Evolutionary conservation across 1,139 yeast genomes (phyloP).

Genomic region (Pichia sp.): DNA sequence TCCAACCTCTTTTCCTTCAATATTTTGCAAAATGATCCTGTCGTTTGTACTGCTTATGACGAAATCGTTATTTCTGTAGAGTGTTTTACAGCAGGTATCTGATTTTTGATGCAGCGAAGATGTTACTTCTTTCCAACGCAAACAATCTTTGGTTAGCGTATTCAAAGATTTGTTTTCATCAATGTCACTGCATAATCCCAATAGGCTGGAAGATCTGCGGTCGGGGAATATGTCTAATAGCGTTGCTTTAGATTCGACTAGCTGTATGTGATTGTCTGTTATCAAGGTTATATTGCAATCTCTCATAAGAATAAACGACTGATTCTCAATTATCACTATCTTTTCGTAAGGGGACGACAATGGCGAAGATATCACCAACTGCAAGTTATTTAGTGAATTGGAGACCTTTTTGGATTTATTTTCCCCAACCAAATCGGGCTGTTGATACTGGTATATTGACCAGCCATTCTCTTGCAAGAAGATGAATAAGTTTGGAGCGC

Average conservation of each 20-base stretch:
- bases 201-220: constrained; percentile 1
- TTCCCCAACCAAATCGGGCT: not conserved
- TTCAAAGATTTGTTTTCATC: not conserved
- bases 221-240: constrained; percentile 1
- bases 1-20: constrained; percentile 5
- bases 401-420: constrained; percentile 7
- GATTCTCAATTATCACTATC: constrained; percentile 11
- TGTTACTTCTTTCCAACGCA: not conserved
- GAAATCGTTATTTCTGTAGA: constrained; percentile 2
- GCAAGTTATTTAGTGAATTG: constrained; percentile 6
- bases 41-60: not conserved
- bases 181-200: constrained; percentile 16
- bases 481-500: constrained; percentile 18
- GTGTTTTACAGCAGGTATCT: not conserved
- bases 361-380: constrained; percentile 25
- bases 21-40: constrained; percentile 6
- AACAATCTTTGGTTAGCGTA: not conserved
- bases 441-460: constrained; percentile 22
- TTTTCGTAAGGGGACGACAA: constrained; percentile 21
- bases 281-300: constrained; percentile 22
- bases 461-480: constrained; percentile 29
- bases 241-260: constrained; percentile 11
- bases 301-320: constrained; percentile 22
- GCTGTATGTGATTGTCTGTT: constrained; percentile 20
- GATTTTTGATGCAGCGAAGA: not conserved